Evolutionary conservation across 768 basidiomycete species (phyloP).

Genomic region (Hygrophoropsis aurantiaca): DNA sequence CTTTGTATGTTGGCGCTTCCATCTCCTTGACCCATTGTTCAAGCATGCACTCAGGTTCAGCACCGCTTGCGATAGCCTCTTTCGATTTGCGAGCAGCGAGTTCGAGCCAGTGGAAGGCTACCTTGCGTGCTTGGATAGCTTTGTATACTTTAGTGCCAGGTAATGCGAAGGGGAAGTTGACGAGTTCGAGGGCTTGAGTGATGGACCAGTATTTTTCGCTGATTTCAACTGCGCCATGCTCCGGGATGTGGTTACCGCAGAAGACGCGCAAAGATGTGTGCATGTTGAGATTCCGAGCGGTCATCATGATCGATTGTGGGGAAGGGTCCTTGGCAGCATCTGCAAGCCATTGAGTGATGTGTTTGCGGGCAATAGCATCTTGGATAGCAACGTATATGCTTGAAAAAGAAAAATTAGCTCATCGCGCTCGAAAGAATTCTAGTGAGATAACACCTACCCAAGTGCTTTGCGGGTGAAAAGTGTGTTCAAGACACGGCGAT

Average conservation of each 20-base stretch:
- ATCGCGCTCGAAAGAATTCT: neutral
- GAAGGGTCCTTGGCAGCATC: slow-evolving; percentile 47
- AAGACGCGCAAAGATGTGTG: slow-evolving; percentile 95
- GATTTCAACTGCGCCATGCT: slow-evolving; percentile 76
- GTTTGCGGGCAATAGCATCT: slow-evolving; percentile 77
- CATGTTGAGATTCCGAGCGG: slow-evolving; percentile 94
- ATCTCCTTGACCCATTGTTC: slow-evolving; percentile 89
- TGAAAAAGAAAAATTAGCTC: slow-evolving; percentile 4
- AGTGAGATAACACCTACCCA: slow-evolving; percentile 48
- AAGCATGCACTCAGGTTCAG: slow-evolving; percentile 83
- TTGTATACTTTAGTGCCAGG: slow-evolving; percentile 97
- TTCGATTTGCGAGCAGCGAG: slow-evolving; percentile 81
- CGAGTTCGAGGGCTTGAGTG: slow-evolving; percentile 92
- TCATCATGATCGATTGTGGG: slow-evolving; percentile 77
- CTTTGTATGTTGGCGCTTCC: slow-evolving; percentile 63
- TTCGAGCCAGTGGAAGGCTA: slow-evolving; percentile 76
- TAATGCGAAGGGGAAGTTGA: slow-evolving; percentile 95
- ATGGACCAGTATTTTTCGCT: slow-evolving; percentile 95
- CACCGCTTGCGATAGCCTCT: slow-evolving; percentile 75
- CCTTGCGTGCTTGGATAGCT: slow-evolving; percentile 88
- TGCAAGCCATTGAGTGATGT: slow-evolving; percentile 73
- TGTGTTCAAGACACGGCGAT: slow-evolving; percentile 85
- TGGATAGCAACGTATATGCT: slow-evolving; percentile 86
- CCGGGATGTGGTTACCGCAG: slow-evolving; percentile 87
- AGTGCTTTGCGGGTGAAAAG: slow-evolving; percentile 95